Conservation (phyloP, 108 stramenopile species). For the Nitzschia putrida region DNA sequence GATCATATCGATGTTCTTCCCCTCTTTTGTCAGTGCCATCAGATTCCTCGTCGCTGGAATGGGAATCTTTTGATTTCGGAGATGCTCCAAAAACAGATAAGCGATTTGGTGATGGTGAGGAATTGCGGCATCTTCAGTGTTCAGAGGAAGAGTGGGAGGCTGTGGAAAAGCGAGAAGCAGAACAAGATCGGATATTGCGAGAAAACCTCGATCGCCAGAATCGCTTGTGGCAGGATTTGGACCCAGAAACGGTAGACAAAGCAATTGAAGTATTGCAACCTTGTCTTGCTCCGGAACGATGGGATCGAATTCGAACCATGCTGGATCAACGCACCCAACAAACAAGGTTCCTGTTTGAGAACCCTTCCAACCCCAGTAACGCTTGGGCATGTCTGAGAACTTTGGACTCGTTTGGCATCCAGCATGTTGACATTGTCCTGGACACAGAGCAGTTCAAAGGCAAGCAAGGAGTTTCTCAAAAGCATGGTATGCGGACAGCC, state of each 20-base stretch:
- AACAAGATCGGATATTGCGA: conserved; percentile 25
- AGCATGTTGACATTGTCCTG: conserved; percentile 76
- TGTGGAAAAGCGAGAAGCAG: conserved; percentile 25
- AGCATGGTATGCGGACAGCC: conserved; percentile 78
- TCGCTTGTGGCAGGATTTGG: conserved; percentile 27
- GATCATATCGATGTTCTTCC: too few relatives aligned
- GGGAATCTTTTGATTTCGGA: conserved; percentile 56
- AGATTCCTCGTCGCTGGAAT: conserved; percentile 20
- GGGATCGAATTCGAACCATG: conserved; percentile 63
- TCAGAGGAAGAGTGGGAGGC: conserved; percentile 23
- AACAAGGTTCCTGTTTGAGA: conserved; percentile 86
- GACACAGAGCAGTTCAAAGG: conserved; percentile 61
- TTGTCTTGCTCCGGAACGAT: conserved; percentile 53
- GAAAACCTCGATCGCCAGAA: conserved; percentile 18
- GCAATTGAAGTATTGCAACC: conserved; percentile 45
- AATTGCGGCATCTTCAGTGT: conserved; percentile 14
- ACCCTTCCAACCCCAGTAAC: conserved; percentile 92
- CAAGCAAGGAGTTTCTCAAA: conserved; percentile 69
- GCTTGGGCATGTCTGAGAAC: conserved; percentile 94
- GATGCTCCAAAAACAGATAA: conserved; percentile 48
- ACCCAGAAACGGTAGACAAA: conserved; percentile 19
- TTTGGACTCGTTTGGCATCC: conserved; percentile 85
- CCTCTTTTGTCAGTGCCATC: too few relatives aligned
- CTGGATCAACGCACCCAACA: conserved; percentile 61
- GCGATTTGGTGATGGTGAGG: conserved; percentile 37